These are phyloP conservation scores for Pythium aquatile DNA, from an alignment of 352 stramenopile species.

Conservation along the genomic window DNA sequence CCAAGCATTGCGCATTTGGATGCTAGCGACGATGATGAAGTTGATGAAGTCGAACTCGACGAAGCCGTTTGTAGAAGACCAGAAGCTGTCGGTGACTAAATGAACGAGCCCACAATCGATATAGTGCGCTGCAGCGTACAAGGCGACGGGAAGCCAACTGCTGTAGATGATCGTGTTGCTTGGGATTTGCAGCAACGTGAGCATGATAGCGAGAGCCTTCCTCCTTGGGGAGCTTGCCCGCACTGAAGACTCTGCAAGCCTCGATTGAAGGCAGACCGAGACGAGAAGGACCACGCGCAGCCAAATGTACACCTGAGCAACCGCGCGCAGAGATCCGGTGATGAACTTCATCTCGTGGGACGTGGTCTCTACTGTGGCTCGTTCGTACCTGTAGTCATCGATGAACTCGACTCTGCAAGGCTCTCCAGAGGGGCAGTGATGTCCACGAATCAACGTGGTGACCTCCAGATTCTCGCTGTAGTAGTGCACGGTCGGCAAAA, in stretches of 20 bases:
- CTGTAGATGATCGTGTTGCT: constrained; percentile 57
- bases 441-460: constrained; percentile 29
- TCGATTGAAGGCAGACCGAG: constrained; percentile 26
- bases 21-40: constrained; percentile 20
- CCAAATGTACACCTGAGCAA: constrained; percentile 49
- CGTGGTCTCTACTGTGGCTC: constrained; percentile 34
- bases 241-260: background rate
- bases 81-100: background rate
- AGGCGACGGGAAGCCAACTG: constrained; percentile 37
- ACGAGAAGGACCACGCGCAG: constrained; percentile 38
- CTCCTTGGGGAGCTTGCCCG: background rate
- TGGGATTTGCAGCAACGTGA: constrained; percentile 39
- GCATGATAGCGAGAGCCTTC: background rate
- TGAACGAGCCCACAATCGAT: constrained; percentile 41
- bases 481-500: constrained; percentile 14
- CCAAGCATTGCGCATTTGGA: constrained; percentile 47
- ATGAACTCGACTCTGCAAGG: constrained; percentile 38
- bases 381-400: constrained; percentile 57
- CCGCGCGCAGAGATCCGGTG: constrained; percentile 29
- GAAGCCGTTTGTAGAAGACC: constrained; percentile 10
- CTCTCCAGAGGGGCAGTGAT: background rate
- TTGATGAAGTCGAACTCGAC: constrained; percentile 20
- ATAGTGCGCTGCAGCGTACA: constrained; percentile 37
- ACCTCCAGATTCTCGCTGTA: constrained; percentile 27
- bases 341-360: constrained; percentile 35